Conservation (phyloP, 83 land plant genomes). For the Picea abies region DNA sequence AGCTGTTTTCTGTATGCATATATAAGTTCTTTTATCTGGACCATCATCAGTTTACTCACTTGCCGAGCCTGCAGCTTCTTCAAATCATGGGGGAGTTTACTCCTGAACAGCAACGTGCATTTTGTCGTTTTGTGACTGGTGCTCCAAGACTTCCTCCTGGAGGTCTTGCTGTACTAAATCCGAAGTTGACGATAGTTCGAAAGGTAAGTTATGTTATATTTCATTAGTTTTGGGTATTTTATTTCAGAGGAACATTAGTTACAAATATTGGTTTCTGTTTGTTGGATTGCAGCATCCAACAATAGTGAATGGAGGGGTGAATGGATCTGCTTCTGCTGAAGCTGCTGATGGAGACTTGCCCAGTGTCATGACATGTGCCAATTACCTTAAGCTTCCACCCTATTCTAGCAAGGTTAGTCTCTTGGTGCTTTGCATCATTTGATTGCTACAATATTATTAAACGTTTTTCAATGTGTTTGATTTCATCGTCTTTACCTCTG, state of each 20-base stretch:
- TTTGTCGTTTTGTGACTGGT: slow-evolving; percentile 95
- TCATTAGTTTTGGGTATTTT: background rate
- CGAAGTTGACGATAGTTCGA: slow-evolving; percentile 94
- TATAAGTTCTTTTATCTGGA: background rate
- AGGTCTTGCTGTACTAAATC: slow-evolving; percentile 91
- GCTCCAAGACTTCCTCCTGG: slow-evolving; percentile 98
- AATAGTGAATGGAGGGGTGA: slow-evolving; percentile 39
- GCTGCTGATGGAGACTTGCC: slow-evolving; percentile 83
- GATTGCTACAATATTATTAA: slow-evolving; percentile 14
- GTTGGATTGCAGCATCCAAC: slow-evolving; percentile 69
- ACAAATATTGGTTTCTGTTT: slow-evolving; percentile 2
- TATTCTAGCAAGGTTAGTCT: slow-evolving; percentile 80
- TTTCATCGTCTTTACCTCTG: slow-evolving; percentile 15
- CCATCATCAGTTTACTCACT: background rate
- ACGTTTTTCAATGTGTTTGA: background rate
- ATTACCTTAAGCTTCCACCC: slow-evolving; percentile 96
- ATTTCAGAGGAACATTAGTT: background rate
- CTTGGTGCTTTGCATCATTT: slow-evolving; percentile 23
- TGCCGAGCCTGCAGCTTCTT: slow-evolving; percentile 52
- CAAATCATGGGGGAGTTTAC: slow-evolving; percentile 68
- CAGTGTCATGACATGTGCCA: slow-evolving; percentile 99
- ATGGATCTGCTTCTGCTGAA: slow-evolving; percentile 70
- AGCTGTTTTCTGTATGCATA: background rate
- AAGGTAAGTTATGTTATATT: slow-evolving; percentile 54
- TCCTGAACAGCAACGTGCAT: slow-evolving; percentile 44